Conservation (phyloP, 148 eudicot genomes). For the Fallopia convolvulus region DNA sequence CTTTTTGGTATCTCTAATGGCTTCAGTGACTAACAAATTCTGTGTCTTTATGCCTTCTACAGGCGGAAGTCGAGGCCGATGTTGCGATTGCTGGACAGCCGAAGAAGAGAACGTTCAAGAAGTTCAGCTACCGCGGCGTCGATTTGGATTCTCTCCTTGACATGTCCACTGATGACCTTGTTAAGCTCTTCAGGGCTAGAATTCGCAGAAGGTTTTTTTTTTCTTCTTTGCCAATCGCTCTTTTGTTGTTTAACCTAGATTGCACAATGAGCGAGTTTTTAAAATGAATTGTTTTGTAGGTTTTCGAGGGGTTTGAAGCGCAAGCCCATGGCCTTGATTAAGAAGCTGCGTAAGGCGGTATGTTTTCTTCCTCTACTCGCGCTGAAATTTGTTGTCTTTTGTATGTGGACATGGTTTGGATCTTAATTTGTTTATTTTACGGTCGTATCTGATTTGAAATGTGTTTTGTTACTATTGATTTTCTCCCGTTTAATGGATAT, state of each 20-base stretch:
- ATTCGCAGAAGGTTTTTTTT: constrained; percentile 42
- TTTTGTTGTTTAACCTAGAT: not conserved
- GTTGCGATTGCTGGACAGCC: constrained; percentile 19
- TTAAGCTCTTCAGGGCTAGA: constrained; percentile 33
- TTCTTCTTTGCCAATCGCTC: not conserved
- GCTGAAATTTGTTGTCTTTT: not conserved
- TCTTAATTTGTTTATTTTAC: not conserved
- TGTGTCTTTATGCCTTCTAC: not conserved
- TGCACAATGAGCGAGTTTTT: not conserved
- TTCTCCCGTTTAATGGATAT: not conserved
- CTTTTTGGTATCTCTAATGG: not conserved
- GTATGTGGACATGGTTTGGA: not conserved
- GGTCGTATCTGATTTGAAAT: not conserved
- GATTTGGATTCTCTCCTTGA: constrained; percentile 43
- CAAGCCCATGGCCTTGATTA: constrained; percentile 69
- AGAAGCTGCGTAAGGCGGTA: constrained; percentile 68
- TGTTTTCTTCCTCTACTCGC: not conserved
- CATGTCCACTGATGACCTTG: constrained; percentile 41
- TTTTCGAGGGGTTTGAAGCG: constrained; percentile 59
- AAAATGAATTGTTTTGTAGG: constrained; percentile 15
- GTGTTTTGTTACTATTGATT: not conserved
- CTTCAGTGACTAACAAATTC: not conserved
- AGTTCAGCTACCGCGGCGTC: constrained; percentile 38
- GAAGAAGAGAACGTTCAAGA: constrained; percentile 52
- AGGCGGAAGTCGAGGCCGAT: constrained; percentile 30